Evolutionary conservation across 495 filamentous ascomycete species (phyloP).

Genomic region (Penicillium manginii): DNA sequence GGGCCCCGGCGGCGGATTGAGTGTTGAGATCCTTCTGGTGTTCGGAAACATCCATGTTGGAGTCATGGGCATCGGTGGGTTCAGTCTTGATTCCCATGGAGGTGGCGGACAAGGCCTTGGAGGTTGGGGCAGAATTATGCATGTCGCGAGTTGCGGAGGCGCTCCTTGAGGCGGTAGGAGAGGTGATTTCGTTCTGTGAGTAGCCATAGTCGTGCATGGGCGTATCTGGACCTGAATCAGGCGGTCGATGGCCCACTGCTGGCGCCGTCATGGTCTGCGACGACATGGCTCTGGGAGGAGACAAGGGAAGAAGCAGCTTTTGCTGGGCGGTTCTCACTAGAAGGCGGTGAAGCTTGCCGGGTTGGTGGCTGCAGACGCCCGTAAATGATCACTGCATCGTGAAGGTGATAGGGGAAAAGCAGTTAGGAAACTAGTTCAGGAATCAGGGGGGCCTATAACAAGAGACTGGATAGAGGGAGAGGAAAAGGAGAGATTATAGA

Average conservation of each 20-base stretch:
- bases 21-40: slow-evolving; percentile 27
- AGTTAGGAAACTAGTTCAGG: neutral
- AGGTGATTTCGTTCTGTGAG: slow-evolving; percentile 35
- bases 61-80: slow-evolving; percentile 22
- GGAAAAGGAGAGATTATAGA: neutral
- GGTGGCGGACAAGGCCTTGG: slow-evolving; percentile 37
- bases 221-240: slow-evolving; percentile 48
- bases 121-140: slow-evolving; percentile 49
- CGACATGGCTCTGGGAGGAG: slow-evolving; percentile 51
- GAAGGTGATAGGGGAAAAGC: neutral
- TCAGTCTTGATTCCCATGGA: slow-evolving; percentile 45
- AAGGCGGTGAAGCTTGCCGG: slow-evolving; percentile 39
- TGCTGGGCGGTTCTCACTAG: slow-evolving; percentile 38
- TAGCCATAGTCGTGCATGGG: slow-evolving; percentile 47
- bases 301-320: slow-evolving; percentile 34
- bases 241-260: slow-evolving; percentile 55
- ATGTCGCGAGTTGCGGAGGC: slow-evolving; percentile 52
- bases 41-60: slow-evolving; percentile 14
- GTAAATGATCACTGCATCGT: slow-evolving; percentile 15
- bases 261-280: slow-evolving; percentile 62
- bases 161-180: slow-evolving; percentile 42
- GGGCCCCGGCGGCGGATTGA: slow-evolving; percentile 49
- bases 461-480: neutral
- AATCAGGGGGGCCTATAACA: neutral
- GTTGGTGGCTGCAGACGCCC: slow-evolving; percentile 31